A percentile compares a stretch with the other conserved stretches of the same genome.
Evolutionary conservation across 164 flowering plant genomes (phyloP).

Genomic region (Vitis riparia): DNA sequence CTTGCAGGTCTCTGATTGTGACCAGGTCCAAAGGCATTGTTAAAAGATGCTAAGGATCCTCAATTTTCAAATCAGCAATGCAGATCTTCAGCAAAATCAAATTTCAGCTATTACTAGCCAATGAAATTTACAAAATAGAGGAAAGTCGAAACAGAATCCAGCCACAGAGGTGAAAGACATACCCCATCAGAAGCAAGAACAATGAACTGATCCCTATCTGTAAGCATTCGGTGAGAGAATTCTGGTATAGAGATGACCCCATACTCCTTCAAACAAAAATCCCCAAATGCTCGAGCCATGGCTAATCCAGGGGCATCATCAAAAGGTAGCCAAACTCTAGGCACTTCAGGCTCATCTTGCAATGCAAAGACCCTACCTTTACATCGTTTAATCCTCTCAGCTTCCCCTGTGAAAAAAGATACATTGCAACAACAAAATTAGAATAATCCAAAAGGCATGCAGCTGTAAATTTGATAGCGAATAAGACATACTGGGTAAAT

Average conservation of each 20-base stretch:
- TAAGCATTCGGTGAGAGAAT: slow-evolving; percentile 67
- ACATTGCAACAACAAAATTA: slow-evolving; percentile 4
- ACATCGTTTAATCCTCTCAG: slow-evolving; percentile 89
- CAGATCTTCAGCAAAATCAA: neutral
- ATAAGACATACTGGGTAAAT: slow-evolving; percentile 73
- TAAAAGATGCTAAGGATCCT: too few relatives aligned
- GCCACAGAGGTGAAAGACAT: slow-evolving; percentile 21
- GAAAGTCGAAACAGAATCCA: neutral
- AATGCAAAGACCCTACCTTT: slow-evolving; percentile 94
- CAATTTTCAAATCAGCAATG: too few relatives aligned
- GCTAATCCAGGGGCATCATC: slow-evolving; percentile 94
- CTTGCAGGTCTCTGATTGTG: too few relatives aligned
- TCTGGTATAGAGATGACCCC: slow-evolving; percentile 93
- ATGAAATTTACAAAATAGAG: neutral
- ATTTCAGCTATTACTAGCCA: neutral
- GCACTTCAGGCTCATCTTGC: slow-evolving; percentile 96
- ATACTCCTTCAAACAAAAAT: slow-evolving; percentile 93
- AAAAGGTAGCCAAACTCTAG: slow-evolving; percentile 84
- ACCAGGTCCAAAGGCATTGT: too few relatives aligned
- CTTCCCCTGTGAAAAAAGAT: slow-evolving; percentile 59
- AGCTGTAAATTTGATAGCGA: neutral
- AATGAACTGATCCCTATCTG: slow-evolving; percentile 80
- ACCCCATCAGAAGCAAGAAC: slow-evolving; percentile 99
- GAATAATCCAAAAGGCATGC: neutral
- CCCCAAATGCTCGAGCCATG: slow-evolving; percentile 99